phyloP scores from a whole-genome alignment of 2,329 filamentous ascomycete species.

The Orbilia javanica region DNA sequence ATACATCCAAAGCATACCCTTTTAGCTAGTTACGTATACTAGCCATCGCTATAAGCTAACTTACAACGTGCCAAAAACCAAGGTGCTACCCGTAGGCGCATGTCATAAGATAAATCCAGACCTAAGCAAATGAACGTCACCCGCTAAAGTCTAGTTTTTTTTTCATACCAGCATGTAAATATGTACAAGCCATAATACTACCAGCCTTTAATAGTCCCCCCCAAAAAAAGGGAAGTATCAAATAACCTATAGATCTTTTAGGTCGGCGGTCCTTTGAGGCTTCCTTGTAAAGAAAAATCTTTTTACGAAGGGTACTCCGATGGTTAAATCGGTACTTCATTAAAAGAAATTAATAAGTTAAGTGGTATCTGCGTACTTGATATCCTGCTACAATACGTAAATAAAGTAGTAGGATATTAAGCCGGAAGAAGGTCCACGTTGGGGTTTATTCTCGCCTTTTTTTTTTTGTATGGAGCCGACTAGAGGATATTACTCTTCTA shows the following conservation, averaged over 20 bases:
- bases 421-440: background rate
- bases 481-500: background rate
- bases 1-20: too few species aligned
- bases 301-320: background rate
- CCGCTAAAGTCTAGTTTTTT: too few species aligned
- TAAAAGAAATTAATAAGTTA: too few species aligned
- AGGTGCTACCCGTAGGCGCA: too few species aligned
- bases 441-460: background rate
- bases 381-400: too few species aligned
- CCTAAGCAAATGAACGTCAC: too few species aligned
- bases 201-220: slow-evolving; percentile 35
- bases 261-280: slow-evolving; percentile 56
- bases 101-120: too few species aligned
- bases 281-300: background rate
- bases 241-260: slow-evolving; percentile 49
- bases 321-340: too few species aligned
- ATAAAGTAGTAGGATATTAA: background rate
- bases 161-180: background rate
- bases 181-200: slow-evolving; percentile 58
- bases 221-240: background rate
- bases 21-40: too few species aligned
- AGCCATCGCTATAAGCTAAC: too few species aligned
- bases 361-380: too few species aligned
- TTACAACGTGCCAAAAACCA: too few species aligned
- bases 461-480: background rate